These are phyloP conservation scores for Pseudogymnoascus sp. DNA, from an alignment of 2,329 filamentous ascomycete genomes.

Conservation along the genomic window DNA sequence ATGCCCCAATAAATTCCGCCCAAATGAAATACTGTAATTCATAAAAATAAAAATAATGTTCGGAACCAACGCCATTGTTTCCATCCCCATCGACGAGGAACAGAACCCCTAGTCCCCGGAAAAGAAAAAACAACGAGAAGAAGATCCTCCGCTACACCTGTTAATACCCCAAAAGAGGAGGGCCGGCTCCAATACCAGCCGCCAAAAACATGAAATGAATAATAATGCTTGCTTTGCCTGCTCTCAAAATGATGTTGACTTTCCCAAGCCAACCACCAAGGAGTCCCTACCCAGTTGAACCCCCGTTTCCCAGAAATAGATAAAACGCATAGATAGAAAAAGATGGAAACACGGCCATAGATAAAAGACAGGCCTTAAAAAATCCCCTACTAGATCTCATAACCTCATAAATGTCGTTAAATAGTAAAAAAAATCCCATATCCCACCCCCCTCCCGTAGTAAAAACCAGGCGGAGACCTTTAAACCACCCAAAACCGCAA, in stretches of 20 bases:
- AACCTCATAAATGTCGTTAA: constrained; percentile 5
- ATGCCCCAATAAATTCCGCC: not conserved
- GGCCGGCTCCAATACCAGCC: not conserved
- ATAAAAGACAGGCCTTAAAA: not conserved
- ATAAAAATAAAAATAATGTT: not conserved
- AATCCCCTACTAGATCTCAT: not conserved
- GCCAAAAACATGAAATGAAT: not conserved
- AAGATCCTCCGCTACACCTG: not conserved
- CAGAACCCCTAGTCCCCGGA: not conserved
- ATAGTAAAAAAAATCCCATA: not conserved
- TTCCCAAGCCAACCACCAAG: not conserved
- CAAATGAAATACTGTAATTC: not conserved
- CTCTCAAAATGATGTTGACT: not conserved
- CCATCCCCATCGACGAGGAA: not conserved
- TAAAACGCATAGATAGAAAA: not conserved
- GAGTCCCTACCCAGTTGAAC: not conserved
- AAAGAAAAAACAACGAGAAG: not conserved
- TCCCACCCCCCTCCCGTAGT: not conserved
- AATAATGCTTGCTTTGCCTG: not conserved
- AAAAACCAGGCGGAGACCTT: not conserved
- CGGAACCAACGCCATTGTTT: not conserved
- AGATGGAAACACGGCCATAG: not conserved
- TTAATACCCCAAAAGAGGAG: not conserved
- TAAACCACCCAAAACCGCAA: not conserved
- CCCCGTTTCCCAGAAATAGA: not conserved